Conservation (phyloP, 179 eudicot species). For the Monotropa hypopitys region DNA sequence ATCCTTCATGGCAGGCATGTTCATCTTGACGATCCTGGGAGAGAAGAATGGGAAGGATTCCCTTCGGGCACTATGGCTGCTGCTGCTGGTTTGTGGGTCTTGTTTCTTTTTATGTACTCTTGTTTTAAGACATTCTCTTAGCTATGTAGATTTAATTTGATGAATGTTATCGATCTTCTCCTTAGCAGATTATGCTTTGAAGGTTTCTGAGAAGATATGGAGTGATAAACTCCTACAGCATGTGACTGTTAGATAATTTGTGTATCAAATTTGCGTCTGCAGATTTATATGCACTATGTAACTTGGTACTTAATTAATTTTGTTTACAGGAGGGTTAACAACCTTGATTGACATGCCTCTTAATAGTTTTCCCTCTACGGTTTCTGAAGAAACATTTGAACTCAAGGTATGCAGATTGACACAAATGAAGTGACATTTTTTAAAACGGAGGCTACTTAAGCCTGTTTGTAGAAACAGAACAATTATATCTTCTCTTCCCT, state of each 20-base stretch:
- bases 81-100: constrained; percentile 64
- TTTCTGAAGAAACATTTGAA: constrained; percentile 64
- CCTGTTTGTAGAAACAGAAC: neutral
- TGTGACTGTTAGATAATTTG: neutral
- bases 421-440: neutral
- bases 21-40: constrained; percentile 93
- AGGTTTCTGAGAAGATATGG: neutral
- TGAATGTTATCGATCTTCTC: neutral
- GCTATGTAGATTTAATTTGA: neutral
- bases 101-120: neutral
- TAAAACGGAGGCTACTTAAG: neutral
- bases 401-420: constrained; percentile 51
- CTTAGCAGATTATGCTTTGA: neutral
- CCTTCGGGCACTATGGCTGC: constrained; percentile 97
- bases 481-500: neutral
- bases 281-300: neutral
- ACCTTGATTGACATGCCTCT: constrained; percentile 95
- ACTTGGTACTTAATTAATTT: neutral
- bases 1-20: constrained; percentile 46
- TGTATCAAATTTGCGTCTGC: neutral
- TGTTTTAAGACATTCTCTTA: neutral
- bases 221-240: neutral
- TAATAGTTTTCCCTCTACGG: constrained; percentile 78
- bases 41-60: constrained; percentile 95
- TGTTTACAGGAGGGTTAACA: constrained; percentile 68